A percentile compares a stretch with the other conserved stretches of the same genome.
phyloP scores from a whole-genome alignment of 805 yeast species.

The Saccharomycopsis selenospora region DNA sequence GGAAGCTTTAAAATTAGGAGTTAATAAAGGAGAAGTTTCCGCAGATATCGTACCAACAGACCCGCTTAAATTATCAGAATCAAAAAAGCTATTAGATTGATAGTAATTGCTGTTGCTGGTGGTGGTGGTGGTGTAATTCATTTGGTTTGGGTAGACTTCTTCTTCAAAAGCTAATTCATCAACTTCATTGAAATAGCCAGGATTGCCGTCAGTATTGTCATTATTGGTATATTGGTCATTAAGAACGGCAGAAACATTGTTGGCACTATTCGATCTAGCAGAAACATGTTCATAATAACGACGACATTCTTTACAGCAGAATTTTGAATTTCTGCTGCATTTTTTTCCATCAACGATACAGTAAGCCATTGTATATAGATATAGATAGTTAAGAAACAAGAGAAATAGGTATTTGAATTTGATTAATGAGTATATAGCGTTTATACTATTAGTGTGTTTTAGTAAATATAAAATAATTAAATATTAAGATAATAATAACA shows the following conservation, averaged over 20 bases:
- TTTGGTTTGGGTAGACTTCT: constrained; percentile 10
- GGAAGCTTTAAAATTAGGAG: constrained; percentile 6
- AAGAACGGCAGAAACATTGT: background rate
- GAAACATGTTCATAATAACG: constrained; percentile 15
- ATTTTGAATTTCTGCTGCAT: constrained; percentile 10
- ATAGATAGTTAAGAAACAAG: too few relatives aligned
- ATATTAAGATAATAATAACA: too few relatives aligned
- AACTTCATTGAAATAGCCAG: constrained; percentile 4
- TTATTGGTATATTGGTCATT: too few relatives aligned
- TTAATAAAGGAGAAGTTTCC: constrained; percentile 15
- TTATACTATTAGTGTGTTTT: too few relatives aligned
- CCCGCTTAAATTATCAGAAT: constrained; percentile 2
- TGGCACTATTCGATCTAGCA: constrained; percentile 3
- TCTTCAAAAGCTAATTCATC: constrained; percentile 20
- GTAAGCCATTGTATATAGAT: constrained; percentile 6
- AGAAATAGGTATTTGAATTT: too few relatives aligned
- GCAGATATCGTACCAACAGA: constrained; percentile 10
- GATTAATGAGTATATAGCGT: too few relatives aligned
- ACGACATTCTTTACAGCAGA: constrained; percentile 20
- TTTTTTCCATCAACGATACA: constrained; percentile 21
- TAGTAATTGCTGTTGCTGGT: background rate
- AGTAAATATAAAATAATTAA: too few relatives aligned
- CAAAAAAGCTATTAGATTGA: background rate
- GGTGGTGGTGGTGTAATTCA: background rate
- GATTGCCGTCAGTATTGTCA: too few relatives aligned